Percentiles rank a stretch among this genome's conserved stretches.
These are phyloP conservation scores for Entophlyctis helioformis DNA, from an alignment of 192 early-diverging fungal species.

Conservation along the genomic window DNA sequence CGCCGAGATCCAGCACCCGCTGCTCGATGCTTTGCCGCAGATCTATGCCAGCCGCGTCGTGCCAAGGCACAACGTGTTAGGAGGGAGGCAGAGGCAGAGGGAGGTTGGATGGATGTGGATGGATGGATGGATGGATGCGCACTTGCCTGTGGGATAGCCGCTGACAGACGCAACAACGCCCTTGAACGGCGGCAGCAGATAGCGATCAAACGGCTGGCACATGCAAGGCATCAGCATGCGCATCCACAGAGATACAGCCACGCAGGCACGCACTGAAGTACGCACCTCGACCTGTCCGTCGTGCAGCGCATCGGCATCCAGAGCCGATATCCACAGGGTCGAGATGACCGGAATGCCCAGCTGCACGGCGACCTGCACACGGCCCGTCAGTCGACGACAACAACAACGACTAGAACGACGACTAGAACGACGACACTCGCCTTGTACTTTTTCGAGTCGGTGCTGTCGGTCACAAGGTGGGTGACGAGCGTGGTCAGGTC, in stretches of 20 bases:
- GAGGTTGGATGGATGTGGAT: background rate
- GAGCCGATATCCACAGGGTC: slow-evolving; percentile 13
- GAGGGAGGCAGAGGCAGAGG: background rate
- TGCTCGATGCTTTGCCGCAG: background rate
- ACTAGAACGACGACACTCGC: background rate
- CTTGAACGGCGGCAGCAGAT: background rate
- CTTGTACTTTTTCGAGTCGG: slow-evolving; percentile 10
- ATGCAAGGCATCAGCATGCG: no score
- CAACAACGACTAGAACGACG: background rate
- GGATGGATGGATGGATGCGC: slow-evolving; percentile 4
- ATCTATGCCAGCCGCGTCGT: no score
- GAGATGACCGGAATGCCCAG: slow-evolving; percentile 11
- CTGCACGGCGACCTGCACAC: slow-evolving; percentile 8
- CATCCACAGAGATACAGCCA: no score
- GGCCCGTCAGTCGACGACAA: background rate
- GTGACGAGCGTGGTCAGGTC: slow-evolving; percentile 4
- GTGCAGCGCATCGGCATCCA: background rate
- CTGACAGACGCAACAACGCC: background rate
- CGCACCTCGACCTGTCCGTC: background rate
- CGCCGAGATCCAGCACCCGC: slow-evolving; percentile 6
- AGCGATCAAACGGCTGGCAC: no score
- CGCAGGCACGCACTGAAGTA: slow-evolving; percentile 1
- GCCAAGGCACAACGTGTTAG: background rate
- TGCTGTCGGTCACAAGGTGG: slow-evolving; percentile 8
- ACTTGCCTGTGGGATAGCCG: slow-evolving; percentile 1